Evolutionary conservation across 2,329 filamentous ascomycete species (phyloP).

Genomic region (Diaporthe citriasiana): DNA sequence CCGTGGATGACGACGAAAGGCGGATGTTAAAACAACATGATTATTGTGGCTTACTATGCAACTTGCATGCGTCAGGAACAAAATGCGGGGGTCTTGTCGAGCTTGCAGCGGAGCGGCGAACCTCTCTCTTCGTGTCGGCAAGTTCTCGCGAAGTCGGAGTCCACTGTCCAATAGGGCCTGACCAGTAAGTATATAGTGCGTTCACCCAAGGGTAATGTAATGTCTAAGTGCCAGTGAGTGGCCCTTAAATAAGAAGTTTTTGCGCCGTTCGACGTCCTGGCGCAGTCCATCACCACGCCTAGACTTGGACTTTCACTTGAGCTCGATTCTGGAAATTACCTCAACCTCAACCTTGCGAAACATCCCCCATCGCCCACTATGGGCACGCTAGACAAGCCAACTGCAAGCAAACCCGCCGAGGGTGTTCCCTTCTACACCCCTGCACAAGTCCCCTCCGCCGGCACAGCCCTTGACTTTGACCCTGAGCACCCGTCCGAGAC

Average conservation of each 20-base stretch:
- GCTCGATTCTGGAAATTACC: background rate
- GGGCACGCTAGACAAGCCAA: constrained; percentile 42
- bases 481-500: constrained; percentile 51
- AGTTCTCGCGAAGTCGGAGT: background rate
- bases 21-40: too few relatives aligned
- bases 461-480: constrained; percentile 56
- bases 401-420: constrained; percentile 56
- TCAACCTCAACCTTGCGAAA: background rate
- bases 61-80: background rate
- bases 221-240: background rate
- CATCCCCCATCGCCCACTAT: constrained; percentile 5
- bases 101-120: background rate
- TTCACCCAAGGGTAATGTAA: background rate
- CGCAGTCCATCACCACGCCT: background rate
- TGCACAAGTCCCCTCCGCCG: constrained; percentile 65
- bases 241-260: background rate
- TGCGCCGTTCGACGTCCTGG: background rate
- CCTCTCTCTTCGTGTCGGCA: background rate
- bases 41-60: background rate
- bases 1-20: background rate
- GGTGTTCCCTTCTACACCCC: constrained; percentile 68
- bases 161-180: background rate
- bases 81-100: background rate
- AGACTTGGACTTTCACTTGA: background rate
- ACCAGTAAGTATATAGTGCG: background rate